Conservation (phyloP, 1,139 yeast genomes). For the Pichia sp. region DNA sequence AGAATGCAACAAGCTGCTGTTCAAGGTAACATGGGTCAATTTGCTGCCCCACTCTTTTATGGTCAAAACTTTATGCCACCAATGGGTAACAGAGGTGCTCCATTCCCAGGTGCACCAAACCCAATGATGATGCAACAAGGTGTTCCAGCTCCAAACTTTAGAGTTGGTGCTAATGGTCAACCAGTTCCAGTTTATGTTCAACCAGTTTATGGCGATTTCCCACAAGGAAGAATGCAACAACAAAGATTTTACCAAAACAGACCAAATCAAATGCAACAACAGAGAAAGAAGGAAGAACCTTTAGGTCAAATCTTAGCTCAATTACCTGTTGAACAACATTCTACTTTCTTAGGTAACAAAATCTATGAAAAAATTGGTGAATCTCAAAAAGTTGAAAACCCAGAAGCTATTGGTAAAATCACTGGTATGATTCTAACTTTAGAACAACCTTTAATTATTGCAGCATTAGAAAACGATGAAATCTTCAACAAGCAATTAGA, state of each 20-base stretch:
- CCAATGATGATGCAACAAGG: slow-evolving; percentile 66
- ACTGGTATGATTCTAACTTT: slow-evolving; percentile 98
- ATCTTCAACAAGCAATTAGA: slow-evolving; percentile 86
- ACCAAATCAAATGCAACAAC: slow-evolving; percentile 25
- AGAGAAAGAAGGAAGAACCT: slow-evolving; percentile 18
- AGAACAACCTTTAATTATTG: slow-evolving; percentile 86
- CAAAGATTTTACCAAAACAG: slow-evolving; percentile 33
- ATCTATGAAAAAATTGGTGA: slow-evolving; percentile 90
- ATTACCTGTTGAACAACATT: slow-evolving; percentile 82
- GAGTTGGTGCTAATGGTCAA: slow-evolving; percentile 75
- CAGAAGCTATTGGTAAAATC: slow-evolving; percentile 96
- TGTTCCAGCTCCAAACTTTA: slow-evolving; percentile 62
- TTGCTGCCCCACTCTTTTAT: slow-evolving; percentile 92
- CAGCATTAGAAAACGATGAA: slow-evolving; percentile 83
- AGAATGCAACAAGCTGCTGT: slow-evolving; percentile 92
- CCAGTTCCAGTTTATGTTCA: slow-evolving; percentile 78
- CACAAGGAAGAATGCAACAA: slow-evolving; percentile 36
- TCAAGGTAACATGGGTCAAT: slow-evolving; percentile 86
- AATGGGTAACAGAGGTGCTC: slow-evolving; percentile 74
- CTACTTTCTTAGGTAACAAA: slow-evolving; percentile 96
- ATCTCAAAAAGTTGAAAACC: slow-evolving; percentile 75
- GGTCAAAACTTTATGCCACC: slow-evolving; percentile 66
- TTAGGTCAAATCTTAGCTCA: slow-evolving; percentile 26
- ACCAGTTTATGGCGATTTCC: slow-evolving; percentile 63
- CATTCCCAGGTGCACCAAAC: slow-evolving; percentile 81